Evolutionary conservation across 169 alveolate genomes (phyloP).

Genomic region (Plasmodium gonderi): DNA sequence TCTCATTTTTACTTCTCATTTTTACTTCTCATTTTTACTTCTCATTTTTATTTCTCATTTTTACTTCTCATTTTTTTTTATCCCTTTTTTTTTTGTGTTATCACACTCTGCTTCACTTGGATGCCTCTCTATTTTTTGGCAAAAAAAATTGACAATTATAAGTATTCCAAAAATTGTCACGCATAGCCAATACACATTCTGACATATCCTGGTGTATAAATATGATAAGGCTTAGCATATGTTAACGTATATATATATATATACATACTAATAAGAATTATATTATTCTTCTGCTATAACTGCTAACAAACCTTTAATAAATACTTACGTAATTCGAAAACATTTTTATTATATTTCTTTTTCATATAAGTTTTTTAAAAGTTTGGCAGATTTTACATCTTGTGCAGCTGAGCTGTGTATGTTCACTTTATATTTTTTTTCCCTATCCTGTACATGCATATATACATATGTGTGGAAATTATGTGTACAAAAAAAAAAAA

Average conservation of each 20-base stretch:
- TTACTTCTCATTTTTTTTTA: not conserved
- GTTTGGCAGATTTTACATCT: too few species aligned
- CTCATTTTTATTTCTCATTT: too few species aligned
- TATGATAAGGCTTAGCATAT: not conserved
- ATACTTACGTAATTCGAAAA: not conserved
- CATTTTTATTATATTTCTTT: not conserved
- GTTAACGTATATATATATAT: not conserved
- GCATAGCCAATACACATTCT: too few species aligned
- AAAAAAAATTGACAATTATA: not conserved
- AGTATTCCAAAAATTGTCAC: not conserved
- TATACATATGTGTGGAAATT: not conserved
- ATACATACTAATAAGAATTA: too few species aligned
- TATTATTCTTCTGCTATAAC: too few species aligned
- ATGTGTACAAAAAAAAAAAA: too few species aligned
- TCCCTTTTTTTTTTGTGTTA: not conserved
- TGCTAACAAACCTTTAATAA: not conserved
- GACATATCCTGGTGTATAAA: too few species aligned
- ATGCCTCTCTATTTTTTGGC: not conserved
- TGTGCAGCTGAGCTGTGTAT: not conserved
- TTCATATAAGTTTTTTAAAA: too few species aligned
- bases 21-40: too few species aligned
- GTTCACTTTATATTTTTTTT: not conserved
- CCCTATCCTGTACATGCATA: not conserved
- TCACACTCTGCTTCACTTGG: not conserved
- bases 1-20: too few species aligned